Conservation (phyloP, 805 yeast genomes). For the Helenozyma rhizophorensis region DNA sequence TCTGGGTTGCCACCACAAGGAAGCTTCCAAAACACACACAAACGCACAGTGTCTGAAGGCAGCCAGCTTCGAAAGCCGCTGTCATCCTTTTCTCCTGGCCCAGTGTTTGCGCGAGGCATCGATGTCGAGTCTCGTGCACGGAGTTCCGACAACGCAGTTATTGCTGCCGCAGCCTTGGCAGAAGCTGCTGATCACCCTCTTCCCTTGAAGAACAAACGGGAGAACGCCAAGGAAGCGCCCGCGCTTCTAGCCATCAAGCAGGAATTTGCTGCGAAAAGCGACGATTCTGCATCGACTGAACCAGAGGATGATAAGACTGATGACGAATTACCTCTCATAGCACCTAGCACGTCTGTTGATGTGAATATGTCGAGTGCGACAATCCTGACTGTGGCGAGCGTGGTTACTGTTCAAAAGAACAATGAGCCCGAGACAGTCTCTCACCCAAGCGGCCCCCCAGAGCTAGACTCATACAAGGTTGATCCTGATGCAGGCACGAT, state of each 20-base stretch:
- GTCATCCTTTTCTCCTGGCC: slow-evolving; percentile 35
- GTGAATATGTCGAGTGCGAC: no score
- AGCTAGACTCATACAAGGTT: slow-evolving; percentile 50
- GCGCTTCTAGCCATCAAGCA: background rate
- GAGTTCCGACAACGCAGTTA: slow-evolving; percentile 48
- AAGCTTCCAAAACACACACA: slow-evolving; percentile 18
- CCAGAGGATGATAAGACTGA: slow-evolving; percentile 25
- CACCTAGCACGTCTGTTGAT: no score
- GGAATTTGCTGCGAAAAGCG: background rate
- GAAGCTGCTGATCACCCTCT: slow-evolving; percentile 77
- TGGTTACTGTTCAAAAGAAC: background rate
- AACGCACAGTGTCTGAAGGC: slow-evolving; percentile 22
- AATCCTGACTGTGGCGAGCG: no score
- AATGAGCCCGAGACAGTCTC: background rate
- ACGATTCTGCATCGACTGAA: slow-evolving; percentile 13
- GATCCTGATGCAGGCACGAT: slow-evolving; percentile 82
- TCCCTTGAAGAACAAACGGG: slow-evolving; percentile 36
- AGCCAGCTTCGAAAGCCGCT: slow-evolving; percentile 1
- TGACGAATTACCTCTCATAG: slow-evolving; percentile 12
- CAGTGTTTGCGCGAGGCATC: slow-evolving; percentile 40
- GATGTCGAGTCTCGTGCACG: slow-evolving; percentile 31
- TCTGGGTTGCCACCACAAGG: slow-evolving; percentile 15
- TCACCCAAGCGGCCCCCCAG: slow-evolving; percentile 20
- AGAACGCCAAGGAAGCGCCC: background rate
- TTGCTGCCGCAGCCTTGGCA: slow-evolving; percentile 81